Evolutionary conservation across 257 asterid genomes (phyloP).

Genomic region (Lithospermum erythrorhizon): DNA sequence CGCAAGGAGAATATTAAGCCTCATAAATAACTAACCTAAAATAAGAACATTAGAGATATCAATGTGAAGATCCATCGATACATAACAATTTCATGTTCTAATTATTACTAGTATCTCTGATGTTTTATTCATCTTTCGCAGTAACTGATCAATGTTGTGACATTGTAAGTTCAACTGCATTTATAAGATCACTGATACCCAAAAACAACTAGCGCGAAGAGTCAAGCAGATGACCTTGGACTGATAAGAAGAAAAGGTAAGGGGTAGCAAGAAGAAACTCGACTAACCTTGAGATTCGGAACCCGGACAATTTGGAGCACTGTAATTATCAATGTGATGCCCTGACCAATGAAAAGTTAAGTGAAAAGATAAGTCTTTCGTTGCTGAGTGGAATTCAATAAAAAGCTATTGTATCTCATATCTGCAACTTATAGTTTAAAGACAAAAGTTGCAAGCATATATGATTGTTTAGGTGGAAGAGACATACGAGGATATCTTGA

Average conservation of each 20-base stretch:
- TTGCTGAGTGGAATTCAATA: too few relatives aligned
- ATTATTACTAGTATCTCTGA: neutral
- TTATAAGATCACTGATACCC: neutral
- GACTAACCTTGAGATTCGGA: neutral
- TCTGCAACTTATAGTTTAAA: too few relatives aligned
- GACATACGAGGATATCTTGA: slow-evolving; percentile 93
- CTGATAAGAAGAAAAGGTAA: neutral
- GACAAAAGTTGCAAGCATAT: neutral
- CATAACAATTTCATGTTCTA: neutral
- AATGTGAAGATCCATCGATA: neutral
- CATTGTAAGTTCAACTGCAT: neutral
- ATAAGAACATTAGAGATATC: neutral
- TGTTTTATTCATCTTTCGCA: neutral
- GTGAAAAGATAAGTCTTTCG: neutral
- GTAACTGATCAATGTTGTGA: neutral
- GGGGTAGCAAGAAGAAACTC: neutral
- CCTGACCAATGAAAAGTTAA: neutral
- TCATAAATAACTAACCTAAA: too few relatives aligned
- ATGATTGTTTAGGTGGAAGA: neutral
- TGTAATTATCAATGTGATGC: neutral
- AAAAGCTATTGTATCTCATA: too few relatives aligned
- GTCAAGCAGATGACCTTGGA: too few relatives aligned
- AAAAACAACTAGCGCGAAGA: too few relatives aligned
- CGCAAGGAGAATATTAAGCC: neutral
- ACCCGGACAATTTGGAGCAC: neutral